A percentile compares a stretch with the other conserved stretches of the same genome.
These are phyloP conservation scores for Tulasnella sp. DNA, from an alignment of 768 basidiomycete species.

Conservation along the genomic window DNA sequence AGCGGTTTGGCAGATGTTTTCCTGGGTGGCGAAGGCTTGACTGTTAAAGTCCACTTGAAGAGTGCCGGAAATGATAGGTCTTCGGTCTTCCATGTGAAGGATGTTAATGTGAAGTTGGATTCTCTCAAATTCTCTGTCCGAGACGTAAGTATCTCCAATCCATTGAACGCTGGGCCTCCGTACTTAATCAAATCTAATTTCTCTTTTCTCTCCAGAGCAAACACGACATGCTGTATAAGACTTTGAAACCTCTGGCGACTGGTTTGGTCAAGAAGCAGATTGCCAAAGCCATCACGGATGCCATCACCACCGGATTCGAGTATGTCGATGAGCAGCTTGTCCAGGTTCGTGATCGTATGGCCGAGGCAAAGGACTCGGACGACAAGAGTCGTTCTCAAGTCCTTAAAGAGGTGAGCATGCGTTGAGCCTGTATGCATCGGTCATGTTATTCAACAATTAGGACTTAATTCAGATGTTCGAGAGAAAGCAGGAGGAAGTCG, in stretches of 20 bases:
- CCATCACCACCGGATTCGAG: constrained; percentile 68
- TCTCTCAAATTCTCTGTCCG: constrained; percentile 81
- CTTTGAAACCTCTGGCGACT: constrained; percentile 63
- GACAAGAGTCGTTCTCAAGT: constrained; percentile 36
- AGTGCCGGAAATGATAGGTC: constrained; percentile 46
- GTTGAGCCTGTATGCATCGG: background rate
- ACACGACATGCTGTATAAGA: constrained; percentile 81
- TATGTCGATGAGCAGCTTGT: constrained; percentile 84
- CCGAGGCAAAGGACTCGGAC: constrained; percentile 41
- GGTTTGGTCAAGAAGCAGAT: constrained; percentile 70
- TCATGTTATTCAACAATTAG: background rate
- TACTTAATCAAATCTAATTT: background rate
- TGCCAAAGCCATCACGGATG: constrained; percentile 46
- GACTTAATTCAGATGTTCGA: constrained; percentile 38
- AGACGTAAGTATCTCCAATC: constrained; percentile 33
- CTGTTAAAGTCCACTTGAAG: constrained; percentile 48
- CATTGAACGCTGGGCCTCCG: background rate
- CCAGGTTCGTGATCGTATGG: constrained; percentile 68
- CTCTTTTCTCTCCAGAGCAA: constrained; percentile 32
- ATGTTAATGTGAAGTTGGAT: constrained; percentile 69
- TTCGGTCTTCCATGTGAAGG: constrained; percentile 60
- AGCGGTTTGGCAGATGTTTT: constrained; percentile 76
- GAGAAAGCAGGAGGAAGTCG: constrained; percentile 39
- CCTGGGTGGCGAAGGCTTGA: constrained; percentile 72
- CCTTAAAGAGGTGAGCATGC: constrained; percentile 41